Evolutionary conservation across 495 filamentous ascomycete species (phyloP).

Genomic region (Lasiosphaeria miniovina): DNA sequence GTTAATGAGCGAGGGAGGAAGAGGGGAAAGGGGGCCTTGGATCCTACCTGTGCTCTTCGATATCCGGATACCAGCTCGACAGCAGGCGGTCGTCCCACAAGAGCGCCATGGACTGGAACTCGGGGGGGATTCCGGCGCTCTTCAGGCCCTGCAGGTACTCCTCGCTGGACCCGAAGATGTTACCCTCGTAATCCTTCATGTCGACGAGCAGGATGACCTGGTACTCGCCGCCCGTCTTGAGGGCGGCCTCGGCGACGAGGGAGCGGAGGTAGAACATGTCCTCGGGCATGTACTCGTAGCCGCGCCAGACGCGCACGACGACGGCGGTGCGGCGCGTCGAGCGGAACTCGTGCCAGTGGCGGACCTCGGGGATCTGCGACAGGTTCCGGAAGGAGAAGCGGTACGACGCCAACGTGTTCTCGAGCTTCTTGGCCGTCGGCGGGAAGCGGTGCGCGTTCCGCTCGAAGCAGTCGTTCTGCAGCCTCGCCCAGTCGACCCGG

Average conservation of each 20-base stretch:
- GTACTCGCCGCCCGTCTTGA: constrained; percentile 57
- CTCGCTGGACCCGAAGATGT: constrained; percentile 50
- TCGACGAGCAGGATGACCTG: constrained; percentile 58
- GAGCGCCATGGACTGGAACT: constrained; percentile 54
- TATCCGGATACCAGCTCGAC: constrained; percentile 37
- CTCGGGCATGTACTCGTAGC: constrained; percentile 40
- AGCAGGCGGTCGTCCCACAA: constrained; percentile 52
- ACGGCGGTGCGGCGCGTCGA: constrained; percentile 35
- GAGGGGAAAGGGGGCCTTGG: neutral
- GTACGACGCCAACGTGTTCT: constrained; percentile 22
- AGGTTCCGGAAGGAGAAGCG: constrained; percentile 26
- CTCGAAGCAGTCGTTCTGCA: constrained; percentile 66
- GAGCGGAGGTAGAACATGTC: constrained; percentile 50
- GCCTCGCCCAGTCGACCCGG: constrained; percentile 68
- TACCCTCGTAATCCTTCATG: constrained; percentile 49
- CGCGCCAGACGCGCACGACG: constrained; percentile 42
- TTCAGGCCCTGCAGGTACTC: constrained; percentile 48
- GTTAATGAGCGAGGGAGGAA: constrained; percentile 5
- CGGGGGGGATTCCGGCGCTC: constrained; percentile 48
- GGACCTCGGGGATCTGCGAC: constrained; percentile 23
- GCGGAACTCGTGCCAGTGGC: constrained; percentile 32
- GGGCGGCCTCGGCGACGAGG: constrained; percentile 52
- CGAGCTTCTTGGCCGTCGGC: constrained; percentile 10
- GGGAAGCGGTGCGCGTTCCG: constrained; percentile 65
- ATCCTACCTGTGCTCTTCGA: constrained; percentile 34